Percentiles rank a stretch among this genome's conserved stretches.
Conservation (phyloP, 352 stramenopile genomes). For the Globisporangium irregulare region DNA sequence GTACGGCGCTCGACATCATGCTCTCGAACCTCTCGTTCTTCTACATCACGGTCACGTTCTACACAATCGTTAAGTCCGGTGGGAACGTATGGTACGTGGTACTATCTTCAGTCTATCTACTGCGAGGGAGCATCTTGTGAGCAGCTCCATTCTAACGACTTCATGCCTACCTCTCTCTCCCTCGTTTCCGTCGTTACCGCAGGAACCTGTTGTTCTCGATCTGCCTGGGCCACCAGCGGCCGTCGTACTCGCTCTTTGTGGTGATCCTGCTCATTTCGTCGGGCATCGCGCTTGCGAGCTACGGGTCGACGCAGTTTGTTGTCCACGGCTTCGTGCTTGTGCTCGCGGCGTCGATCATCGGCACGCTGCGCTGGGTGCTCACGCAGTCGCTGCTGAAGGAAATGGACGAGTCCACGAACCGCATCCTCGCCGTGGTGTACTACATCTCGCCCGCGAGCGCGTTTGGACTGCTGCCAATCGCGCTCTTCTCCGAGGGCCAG, state of each 20-base stretch:
- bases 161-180: not conserved
- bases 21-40: conserved; percentile 81
- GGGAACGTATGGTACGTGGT: conserved; percentile 65
- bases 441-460: conserved; percentile 78
- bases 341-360: conserved; percentile 62
- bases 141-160: conserved; percentile 6
- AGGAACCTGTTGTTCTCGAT: conserved; percentile 82
- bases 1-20: conserved; percentile 83
- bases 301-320: conserved; percentile 74
- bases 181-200: not conserved
- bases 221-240: conserved; percentile 64
- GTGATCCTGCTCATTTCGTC: conserved; percentile 71
- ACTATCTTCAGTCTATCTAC: not conserved
- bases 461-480: conserved; percentile 67
- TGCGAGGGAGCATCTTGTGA: not conserved
- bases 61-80: conserved; percentile 81
- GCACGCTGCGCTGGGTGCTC: conserved; percentile 75
- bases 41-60: conserved; percentile 87
- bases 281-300: conserved; percentile 71
- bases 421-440: conserved; percentile 79
- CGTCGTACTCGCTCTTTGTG: conserved; percentile 41
- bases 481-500: conserved; percentile 44
- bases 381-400: conserved; percentile 77
- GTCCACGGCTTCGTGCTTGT: conserved; percentile 70
- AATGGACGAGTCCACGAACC: conserved; percentile 57